Percentiles rank a stretch among this genome's conserved stretches.
phyloP scores from a whole-genome alignment of 768 basidiomycete species.

The Gymnopilus dilepis region DNA sequence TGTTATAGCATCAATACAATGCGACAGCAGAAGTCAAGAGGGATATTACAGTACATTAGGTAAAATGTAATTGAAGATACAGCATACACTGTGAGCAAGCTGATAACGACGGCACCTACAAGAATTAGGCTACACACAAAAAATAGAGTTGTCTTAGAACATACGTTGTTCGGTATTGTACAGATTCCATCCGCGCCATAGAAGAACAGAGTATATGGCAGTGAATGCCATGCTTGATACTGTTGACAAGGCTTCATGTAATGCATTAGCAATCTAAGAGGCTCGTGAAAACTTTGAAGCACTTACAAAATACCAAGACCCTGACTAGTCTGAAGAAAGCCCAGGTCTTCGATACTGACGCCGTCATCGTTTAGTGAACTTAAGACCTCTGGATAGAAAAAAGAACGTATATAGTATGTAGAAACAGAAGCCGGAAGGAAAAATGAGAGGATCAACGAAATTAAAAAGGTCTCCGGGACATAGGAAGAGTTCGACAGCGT shows the following conservation, averaged over 20 bases:
- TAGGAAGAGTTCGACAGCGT: conserved; percentile 32
- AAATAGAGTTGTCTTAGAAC: conserved; percentile 14
- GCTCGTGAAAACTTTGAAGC: not conserved
- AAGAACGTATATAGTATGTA: conserved; percentile 19
- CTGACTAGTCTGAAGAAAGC: conserved; percentile 39
- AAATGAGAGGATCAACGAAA: no score
- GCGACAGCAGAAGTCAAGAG: not conserved
- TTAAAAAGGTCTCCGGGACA: conserved; percentile 37
- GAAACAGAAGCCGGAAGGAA: conserved; percentile 20
- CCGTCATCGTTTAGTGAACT: conserved; percentile 18
- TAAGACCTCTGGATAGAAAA: not conserved
- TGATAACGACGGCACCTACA: conserved; percentile 40
- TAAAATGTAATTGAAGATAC: conserved; percentile 40
- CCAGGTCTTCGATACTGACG: conserved; percentile 34
- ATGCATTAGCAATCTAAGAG: not conserved
- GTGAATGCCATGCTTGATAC: conserved; percentile 38
- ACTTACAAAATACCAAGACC: conserved; percentile 40
- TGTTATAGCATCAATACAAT: conserved; percentile 17
- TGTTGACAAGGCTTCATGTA: conserved; percentile 34
- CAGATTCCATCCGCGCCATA: conserved; percentile 39
- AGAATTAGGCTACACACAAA: conserved; percentile 1
- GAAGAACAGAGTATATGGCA: conserved; percentile 38
- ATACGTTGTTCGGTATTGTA: conserved; percentile 40
- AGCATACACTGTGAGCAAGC: conserved; percentile 35
- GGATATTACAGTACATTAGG: conserved; percentile 37